Percentiles rank a stretch among this genome's conserved stretches.
Evolutionary conservation across 1,284 basidiomycete species (phyloP).

Genomic region (Malassezia dermatis): DNA sequence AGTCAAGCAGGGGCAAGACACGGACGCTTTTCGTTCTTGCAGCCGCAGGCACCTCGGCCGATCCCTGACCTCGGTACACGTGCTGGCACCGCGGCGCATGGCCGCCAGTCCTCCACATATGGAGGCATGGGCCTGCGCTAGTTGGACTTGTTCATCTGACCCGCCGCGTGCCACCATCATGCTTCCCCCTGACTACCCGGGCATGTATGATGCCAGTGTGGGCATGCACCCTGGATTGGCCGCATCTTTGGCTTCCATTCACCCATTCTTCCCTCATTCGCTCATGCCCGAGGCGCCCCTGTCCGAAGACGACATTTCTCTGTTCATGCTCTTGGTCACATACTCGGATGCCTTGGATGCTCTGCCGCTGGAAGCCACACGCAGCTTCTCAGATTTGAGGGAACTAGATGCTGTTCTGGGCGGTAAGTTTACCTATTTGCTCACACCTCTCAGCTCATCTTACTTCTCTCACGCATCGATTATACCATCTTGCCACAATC

Average conservation of each 20-base stretch:
- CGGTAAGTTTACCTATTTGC: background rate
- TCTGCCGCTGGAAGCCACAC: conserved; percentile 83
- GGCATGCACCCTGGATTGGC: conserved; percentile 10
- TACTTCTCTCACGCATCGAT: conserved; percentile 33
- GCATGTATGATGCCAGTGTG: background rate
- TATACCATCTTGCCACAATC: conserved; percentile 31
- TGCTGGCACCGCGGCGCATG: background rate
- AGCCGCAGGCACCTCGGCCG: conserved; percentile 5
- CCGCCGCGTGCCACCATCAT: background rate
- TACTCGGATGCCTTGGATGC: conserved; percentile 73
- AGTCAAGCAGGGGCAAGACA: background rate
- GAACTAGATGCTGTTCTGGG: conserved; percentile 96
- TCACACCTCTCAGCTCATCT: conserved; percentile 24
- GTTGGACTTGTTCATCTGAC: background rate
- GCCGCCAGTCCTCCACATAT: conserved; percentile 3
- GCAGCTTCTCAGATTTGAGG: conserved; percentile 85
- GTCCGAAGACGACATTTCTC: conserved; percentile 13
- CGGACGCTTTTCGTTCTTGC: background rate
- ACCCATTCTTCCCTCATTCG: conserved; percentile 14
- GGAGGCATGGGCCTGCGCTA: background rate
- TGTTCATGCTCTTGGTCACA: conserved; percentile 41
- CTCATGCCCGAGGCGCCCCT: conserved; percentile 12
- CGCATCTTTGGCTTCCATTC: conserved; percentile 2
- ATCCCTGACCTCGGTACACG: background rate
- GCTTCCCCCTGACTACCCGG: conserved; percentile 5